A percentile compares a stretch with the other conserved stretches of the same genome.
phyloP scores from a whole-genome alignment of 2,329 filamentous ascomycete genomes.

The Aspergillus clavatus region DNA sequence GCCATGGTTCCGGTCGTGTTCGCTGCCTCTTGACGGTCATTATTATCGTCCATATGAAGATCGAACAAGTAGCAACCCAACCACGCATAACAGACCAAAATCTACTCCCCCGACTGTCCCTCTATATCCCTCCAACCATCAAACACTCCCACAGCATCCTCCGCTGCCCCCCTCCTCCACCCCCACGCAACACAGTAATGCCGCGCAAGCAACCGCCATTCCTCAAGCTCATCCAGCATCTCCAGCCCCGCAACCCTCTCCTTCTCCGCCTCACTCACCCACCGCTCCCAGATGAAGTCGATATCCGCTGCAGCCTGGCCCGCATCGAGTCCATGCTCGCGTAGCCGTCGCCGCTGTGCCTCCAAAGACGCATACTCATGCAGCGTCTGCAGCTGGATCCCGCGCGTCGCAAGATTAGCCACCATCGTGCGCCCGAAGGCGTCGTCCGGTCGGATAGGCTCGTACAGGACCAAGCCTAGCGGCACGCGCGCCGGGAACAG shows the following conservation, averaged over 20 bases:
- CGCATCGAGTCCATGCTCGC: conserved; percentile 58
- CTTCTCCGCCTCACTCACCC: conserved; percentile 68
- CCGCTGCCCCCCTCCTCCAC: conserved; percentile 53
- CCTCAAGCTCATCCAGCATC: conserved; percentile 90
- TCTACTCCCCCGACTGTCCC: conserved; percentile 17
- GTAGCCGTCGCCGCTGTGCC: conserved; percentile 65
- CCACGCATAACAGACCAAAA: no score
- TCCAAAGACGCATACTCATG: conserved; percentile 63
- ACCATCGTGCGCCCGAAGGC: conserved; percentile 91
- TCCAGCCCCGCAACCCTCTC: conserved; percentile 74
- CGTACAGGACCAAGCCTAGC: conserved; percentile 70
- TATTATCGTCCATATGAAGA: no score
- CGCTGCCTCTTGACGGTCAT: no score
- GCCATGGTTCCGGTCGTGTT: no score
- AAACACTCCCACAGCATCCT: conserved; percentile 23
- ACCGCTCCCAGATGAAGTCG: conserved; percentile 68
- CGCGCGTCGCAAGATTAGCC: conserved; percentile 74
- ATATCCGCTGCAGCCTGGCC: conserved; percentile 57
- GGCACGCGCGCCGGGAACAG: conserved; percentile 43
- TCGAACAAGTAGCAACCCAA: no score
- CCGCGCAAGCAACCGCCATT: conserved; percentile 78
- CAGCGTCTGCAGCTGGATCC: conserved; percentile 80
- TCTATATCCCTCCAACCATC: conserved; percentile 33
- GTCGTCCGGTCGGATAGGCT: conserved; percentile 78
- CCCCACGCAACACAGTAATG: conserved; percentile 93